phyloP scores from a whole-genome alignment of 2,329 filamentous ascomycete genomes.

The Colletotrichum cordylinicola region DNA sequence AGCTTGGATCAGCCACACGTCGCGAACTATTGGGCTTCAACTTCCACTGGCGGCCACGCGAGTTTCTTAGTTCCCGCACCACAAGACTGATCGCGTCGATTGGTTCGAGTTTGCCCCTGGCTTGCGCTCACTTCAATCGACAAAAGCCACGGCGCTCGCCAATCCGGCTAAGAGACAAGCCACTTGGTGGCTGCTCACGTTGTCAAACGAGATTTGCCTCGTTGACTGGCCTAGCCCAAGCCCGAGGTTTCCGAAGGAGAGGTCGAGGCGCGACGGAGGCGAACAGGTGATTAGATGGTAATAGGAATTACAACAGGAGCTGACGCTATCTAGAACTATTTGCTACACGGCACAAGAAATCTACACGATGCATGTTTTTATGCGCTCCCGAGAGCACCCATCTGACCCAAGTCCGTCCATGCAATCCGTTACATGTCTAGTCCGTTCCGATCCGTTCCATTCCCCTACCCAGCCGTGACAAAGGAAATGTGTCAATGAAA shows the following conservation, averaged over 20 bases:
- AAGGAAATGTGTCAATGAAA: slow-evolving; percentile 4
- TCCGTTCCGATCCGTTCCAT: background rate
- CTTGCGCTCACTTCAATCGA: too few relatives aligned
- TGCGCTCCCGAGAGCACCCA: slow-evolving; percentile 11
- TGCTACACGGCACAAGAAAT: slow-evolving; percentile 8
- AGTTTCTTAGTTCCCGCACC: background rate
- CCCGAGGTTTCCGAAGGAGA: background rate
- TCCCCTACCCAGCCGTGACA: background rate
- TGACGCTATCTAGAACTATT: slow-evolving; percentile 2
- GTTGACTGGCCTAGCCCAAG: background rate
- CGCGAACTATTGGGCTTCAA: background rate
- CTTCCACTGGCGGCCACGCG: background rate
- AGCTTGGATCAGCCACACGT: background rate
- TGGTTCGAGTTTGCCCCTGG: background rate
- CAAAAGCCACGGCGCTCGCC: background rate
- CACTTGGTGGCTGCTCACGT: background rate
- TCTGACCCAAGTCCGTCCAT: slow-evolving; percentile 9
- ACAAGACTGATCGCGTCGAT: background rate
- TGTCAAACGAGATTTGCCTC: background rate
- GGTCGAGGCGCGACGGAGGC: background rate
- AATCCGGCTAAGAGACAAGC: background rate
- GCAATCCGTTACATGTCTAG: slow-evolving; percentile 18
- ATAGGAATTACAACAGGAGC: background rate
- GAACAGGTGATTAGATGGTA: background rate
- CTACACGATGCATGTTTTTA: slow-evolving; percentile 19